Evolutionary conservation across 306 rosid species (phyloP), one percentile per base, ranked within the genome.

Genomic region (Vigna angularis): DNA sequence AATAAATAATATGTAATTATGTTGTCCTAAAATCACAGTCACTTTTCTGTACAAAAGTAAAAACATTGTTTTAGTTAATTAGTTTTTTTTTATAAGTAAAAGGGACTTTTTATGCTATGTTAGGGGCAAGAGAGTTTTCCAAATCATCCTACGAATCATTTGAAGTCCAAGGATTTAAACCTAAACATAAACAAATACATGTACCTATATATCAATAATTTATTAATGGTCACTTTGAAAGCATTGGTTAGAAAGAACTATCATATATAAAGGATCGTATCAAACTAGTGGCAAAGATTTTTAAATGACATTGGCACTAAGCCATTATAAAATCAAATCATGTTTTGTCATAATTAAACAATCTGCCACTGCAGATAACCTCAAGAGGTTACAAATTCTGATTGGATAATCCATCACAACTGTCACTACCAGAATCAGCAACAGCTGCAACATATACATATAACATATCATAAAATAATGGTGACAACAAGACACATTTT

Each of bases 371-470:
- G 65, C 28, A 75, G 71, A 69, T 72, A 30, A 52, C 56, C 18
- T 70, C 38, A 58, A 44, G 42, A 18, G 30, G 30, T 40, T 53
- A 28, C n/a, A 30, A 51, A 65, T 17, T 65, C 56, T 57, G 44
- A 47, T 52, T 78, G 82, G 81, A 81, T 79, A 78, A 81, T 74
- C 53, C 72, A 67, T 20, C 59, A 78, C 81, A 44, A 45, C 6
- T 50, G 66, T 59, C 66, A 72, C 63, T 22, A 57, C 57, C 53
- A 65, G 52, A 73, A 4, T 50, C 58, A 69, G 36, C 44, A 80
- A 48, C 40, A 70, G 9, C 30, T 63, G 32, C 45, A 85, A 61
- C 34, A 26, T 3, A 57, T 57, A 22, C 65, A 58, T 72, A 63
- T 72, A 63, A 63, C 15, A 61, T 61, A 38, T 67, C 4, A 72